Evolutionary conservation across 352 stramenopile species (phyloP).

Genomic region (Pelagophyceae sp.): DNA sequence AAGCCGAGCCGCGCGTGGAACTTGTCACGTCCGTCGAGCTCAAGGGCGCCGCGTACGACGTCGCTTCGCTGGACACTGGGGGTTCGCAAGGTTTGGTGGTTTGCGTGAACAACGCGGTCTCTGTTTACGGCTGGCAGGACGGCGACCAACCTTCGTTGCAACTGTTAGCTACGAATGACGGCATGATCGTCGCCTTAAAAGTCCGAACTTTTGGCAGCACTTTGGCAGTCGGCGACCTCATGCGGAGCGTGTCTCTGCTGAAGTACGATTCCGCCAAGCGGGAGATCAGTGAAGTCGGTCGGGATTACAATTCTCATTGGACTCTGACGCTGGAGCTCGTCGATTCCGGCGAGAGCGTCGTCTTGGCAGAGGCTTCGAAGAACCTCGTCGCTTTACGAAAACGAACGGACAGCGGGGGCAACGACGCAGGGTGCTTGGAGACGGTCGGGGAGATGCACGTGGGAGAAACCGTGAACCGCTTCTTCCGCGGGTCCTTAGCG

Average conservation of each 20-base stretch:
- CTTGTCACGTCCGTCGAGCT: constrained; percentile 39
- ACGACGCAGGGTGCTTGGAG: constrained; percentile 80
- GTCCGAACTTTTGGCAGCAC: neutral
- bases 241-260: constrained; percentile 89
- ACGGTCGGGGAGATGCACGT: constrained; percentile 86
- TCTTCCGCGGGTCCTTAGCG: constrained; percentile 79
- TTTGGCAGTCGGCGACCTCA: constrained; percentile 89
- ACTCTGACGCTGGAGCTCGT: constrained; percentile 85
- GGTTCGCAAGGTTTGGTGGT: too few relatives aligned
- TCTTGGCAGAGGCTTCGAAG: constrained; percentile 85
- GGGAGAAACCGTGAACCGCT: constrained; percentile 90
- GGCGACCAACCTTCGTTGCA: too few relatives aligned
- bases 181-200: constrained; percentile 60
- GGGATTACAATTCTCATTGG: constrained; percentile 92
- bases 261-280: constrained; percentile 77
- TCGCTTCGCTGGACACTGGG: too few relatives aligned
- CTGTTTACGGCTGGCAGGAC: too few relatives aligned
- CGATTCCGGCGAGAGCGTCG: constrained; percentile 78
- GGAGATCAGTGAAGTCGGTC: constrained; percentile 83
- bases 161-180: constrained; percentile 38
- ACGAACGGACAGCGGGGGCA: constrained; percentile 74
- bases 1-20: constrained; percentile 26
- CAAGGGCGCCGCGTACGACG: neutral
- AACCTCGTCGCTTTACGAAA: constrained; percentile 91
- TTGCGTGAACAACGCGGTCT: too few relatives aligned